Conservation (phyloP, 2,329 filamentous ascomycete genomes). For the Phialophora tarda region DNA sequence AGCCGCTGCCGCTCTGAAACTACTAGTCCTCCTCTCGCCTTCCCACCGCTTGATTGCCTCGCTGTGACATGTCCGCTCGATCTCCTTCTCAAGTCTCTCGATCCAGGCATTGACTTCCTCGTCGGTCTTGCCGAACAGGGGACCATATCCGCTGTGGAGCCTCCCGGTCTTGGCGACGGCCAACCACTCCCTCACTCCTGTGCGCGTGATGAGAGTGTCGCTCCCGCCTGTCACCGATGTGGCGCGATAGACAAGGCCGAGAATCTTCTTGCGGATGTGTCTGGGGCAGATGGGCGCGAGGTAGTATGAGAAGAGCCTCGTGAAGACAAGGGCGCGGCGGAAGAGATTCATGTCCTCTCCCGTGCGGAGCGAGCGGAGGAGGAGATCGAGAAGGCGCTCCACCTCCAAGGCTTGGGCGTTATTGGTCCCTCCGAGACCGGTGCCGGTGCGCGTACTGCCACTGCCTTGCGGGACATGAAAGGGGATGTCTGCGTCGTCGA, state of each 20-base stretch:
- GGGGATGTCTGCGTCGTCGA: conserved; percentile 66
- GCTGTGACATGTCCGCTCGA: conserved; percentile 22
- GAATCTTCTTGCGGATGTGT: conserved; percentile 66
- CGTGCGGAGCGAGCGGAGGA: conserved; percentile 30
- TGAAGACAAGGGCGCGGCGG: conserved; percentile 69
- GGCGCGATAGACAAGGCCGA: conserved; percentile 67
- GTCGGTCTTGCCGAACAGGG: conserved; percentile 18
- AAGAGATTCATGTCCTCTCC: conserved; percentile 55
- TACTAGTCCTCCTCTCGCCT: conserved; percentile 12
- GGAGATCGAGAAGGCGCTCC: conserved; percentile 54
- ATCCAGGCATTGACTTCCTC: conserved; percentile 23
- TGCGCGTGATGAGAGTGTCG: conserved; percentile 74
- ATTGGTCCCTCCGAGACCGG: conserved; percentile 48
- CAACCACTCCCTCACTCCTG: conserved; percentile 73
- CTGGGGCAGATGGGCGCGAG: conserved; percentile 68
- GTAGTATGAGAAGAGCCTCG: conserved; percentile 73
- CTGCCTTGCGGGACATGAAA: conserved; percentile 54
- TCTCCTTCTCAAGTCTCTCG: conserved; percentile 18
- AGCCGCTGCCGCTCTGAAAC: conserved; percentile 9
- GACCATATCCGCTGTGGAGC: conserved; percentile 28
- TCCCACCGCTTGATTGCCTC: conserved; percentile 31
- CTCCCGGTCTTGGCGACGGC: conserved; percentile 20
- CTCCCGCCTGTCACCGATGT: conserved; percentile 74
- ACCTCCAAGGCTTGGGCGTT: conserved; percentile 47
- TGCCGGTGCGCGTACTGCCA: conserved; percentile 55